Base-by-base conservation (phyloP, 306 rosid genomes). In the Cucurbita ficifolia region DNA sequence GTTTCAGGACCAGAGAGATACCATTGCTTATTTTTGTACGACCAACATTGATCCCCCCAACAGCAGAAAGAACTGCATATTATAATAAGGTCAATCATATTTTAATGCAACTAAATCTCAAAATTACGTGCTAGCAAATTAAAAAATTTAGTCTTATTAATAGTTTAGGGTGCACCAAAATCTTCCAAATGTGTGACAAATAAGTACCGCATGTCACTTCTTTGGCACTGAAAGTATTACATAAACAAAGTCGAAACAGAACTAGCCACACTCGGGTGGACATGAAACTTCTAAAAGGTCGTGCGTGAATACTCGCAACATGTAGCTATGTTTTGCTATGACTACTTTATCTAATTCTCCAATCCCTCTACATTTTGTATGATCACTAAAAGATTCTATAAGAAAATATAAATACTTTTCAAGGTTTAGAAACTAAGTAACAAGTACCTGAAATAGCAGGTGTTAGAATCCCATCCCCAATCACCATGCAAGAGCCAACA, bases 391-490 rank as follows among this genome's bases (percentile, higher is more conserved):
- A 45, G 55, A 67, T 45, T 43, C 17, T 21, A 67, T 22, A 22
- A 67, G 73, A 67, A 14, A 46, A 5, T 22, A 21, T n/a, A 4
- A 22, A 19, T 14, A 13, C 56, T 22, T 45, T 46, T 68, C 50
- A 2, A 68, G 55, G 73, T 48, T 24, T 22, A 7, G 22, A 3
- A 46, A 13, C 52, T 13, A 38, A 59, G 76, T 74, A 71, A 75
- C 71, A 51, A 69, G 78, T 45, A 93, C 98, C 98, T 63, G 98
- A 93, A 79, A 93, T 93, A 64, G 97, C 98, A 42, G 98, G 98
- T 79, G 98, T 93, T 70, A 93, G 89, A 83, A 93, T 93, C 61
- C 98, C 98, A 79, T 93, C 98, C 74, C 98, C 98, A 79, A 93
- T 88, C 59, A 90, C 97, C 98, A 93, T 93, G 84, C 98, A 90